Evolutionary conservation across 1,284 basidiomycete species (phyloP).

Genomic region (Apiotrichum gracile): DNA sequence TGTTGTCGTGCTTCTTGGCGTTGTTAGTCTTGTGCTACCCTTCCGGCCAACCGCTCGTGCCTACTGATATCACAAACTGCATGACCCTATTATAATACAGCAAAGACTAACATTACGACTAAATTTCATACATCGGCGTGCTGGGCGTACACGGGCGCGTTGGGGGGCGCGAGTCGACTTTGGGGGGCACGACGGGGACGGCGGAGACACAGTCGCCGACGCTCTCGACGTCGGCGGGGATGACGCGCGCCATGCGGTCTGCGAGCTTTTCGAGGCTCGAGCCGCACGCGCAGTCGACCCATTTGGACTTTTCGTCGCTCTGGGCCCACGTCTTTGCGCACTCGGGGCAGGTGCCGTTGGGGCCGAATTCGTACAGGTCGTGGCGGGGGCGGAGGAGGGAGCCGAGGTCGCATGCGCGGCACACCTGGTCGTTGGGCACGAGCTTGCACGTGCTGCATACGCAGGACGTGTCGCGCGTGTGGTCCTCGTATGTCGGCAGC

Average conservation of each 20-base stretch:
- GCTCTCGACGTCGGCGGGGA: background rate
- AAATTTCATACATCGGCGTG: too few relatives aligned
- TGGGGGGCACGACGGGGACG: background rate
- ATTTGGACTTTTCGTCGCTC: slow-evolving; percentile 1
- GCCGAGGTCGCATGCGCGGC: slow-evolving; percentile 16
- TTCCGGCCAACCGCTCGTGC: too few relatives aligned
- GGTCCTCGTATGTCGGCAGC: background rate
- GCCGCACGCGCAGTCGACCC: slow-evolving; percentile 19
- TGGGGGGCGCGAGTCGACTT: background rate
- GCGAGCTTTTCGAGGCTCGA: slow-evolving; percentile 2
- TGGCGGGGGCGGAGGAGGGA: slow-evolving; percentile 16
- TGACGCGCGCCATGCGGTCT: slow-evolving; percentile 1
- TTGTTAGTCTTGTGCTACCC: too few relatives aligned
- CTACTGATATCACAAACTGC: too few relatives aligned
- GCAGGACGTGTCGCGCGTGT: too few relatives aligned
- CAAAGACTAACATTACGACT: too few relatives aligned
- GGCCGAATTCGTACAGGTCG: slow-evolving; percentile 15
- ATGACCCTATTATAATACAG: too few relatives aligned
- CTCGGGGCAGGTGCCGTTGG: slow-evolving; percentile 17
- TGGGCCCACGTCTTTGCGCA: slow-evolving; percentile 5
- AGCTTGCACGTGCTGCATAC: slow-evolving; percentile 11
- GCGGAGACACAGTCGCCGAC: background rate
- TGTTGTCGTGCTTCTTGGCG: too few relatives aligned
- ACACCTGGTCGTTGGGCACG: slow-evolving; percentile 8
- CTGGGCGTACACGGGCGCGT: too few relatives aligned